A percentile compares a stretch with the other conserved stretches of the same genome.
Conservation (phyloP, 768 basidiomycete genomes). For the Mrakia hoshinonis region DNA sequence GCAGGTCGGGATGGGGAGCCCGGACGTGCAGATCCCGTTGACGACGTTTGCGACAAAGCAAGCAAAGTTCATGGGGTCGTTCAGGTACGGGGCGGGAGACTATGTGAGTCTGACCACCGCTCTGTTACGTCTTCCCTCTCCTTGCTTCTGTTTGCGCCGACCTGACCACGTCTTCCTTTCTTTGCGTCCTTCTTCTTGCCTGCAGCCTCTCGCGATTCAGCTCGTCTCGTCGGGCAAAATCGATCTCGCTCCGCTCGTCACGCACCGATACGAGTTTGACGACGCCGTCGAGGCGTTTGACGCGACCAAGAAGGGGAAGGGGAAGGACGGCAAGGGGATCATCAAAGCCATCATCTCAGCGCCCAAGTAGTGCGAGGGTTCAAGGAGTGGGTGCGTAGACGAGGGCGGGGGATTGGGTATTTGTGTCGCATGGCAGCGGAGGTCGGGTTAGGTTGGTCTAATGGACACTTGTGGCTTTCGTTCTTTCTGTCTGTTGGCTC, state of each 20-base stretch:
- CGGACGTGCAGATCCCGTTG: constrained; percentile 67
- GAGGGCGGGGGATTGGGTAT: no score
- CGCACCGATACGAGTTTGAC: constrained; percentile 75
- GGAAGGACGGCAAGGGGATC: constrained; percentile 73
- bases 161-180: neutral
- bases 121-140: neutral
- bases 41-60: constrained; percentile 65
- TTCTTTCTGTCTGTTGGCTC: no score
- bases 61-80: constrained; percentile 75
- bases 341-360: constrained; percentile 51
- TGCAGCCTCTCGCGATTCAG: constrained; percentile 58
- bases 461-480: no score
- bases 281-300: constrained; percentile 73
- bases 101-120: constrained; percentile 44
- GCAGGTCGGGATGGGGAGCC: constrained; percentile 70
- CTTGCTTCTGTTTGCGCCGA: neutral
- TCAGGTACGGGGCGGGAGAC: constrained; percentile 75
- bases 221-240: constrained; percentile 73
- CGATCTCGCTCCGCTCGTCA: constrained; percentile 77
- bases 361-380: neutral
- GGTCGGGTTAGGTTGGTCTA: no score
- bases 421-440: no score
- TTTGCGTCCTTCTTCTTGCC: neutral
- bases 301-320: constrained; percentile 68
- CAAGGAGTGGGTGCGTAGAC: no score